These are phyloP conservation scores for Yamadazyma mexicana DNA, from an alignment of 1,139 yeast species.

Conservation along the genomic window DNA sequence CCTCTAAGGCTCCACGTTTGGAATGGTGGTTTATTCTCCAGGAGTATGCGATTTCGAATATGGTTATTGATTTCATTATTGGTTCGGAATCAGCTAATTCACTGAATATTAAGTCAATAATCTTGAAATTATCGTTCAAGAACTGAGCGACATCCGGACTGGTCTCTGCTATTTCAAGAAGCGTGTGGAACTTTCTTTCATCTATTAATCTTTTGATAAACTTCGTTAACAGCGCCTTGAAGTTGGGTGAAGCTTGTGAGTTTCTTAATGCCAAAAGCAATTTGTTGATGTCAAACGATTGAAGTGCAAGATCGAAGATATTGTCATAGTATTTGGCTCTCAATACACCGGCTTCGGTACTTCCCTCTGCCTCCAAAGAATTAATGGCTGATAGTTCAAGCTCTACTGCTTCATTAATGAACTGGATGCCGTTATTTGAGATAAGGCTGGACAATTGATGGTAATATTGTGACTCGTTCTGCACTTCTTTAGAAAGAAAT, in stretches of 20 bases:
- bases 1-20: slow-evolving; percentile 49
- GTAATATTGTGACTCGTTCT: slow-evolving; percentile 29
- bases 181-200: slow-evolving; percentile 18
- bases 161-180: slow-evolving; percentile 18
- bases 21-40: slow-evolving; percentile 44
- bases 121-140: slow-evolving; percentile 27
- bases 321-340: slow-evolving; percentile 25
- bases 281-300: slow-evolving; percentile 24
- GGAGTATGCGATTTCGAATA: slow-evolving; percentile 54
- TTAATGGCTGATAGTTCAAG: slow-evolving; percentile 36
- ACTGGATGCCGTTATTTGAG: slow-evolving; percentile 20
- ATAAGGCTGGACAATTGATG: slow-evolving; percentile 36
- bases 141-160: slow-evolving; percentile 14
- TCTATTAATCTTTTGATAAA: slow-evolving; percentile 28
- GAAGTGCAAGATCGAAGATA: slow-evolving; percentile 32
- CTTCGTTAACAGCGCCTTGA: slow-evolving; percentile 18
- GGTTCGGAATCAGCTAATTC: slow-evolving; percentile 38
- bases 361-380: slow-evolving; percentile 13
- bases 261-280: slow-evolving; percentile 26
- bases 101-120: slow-evolving; percentile 40
- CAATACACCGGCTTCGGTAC: slow-evolving; percentile 11
- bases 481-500: slow-evolving; percentile 6
- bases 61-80: slow-evolving; percentile 40
- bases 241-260: slow-evolving; percentile 16
- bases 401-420: slow-evolving; percentile 26